Conservation (phyloP, 306 rosid genomes). For the Inga oerstediana region DNA sequence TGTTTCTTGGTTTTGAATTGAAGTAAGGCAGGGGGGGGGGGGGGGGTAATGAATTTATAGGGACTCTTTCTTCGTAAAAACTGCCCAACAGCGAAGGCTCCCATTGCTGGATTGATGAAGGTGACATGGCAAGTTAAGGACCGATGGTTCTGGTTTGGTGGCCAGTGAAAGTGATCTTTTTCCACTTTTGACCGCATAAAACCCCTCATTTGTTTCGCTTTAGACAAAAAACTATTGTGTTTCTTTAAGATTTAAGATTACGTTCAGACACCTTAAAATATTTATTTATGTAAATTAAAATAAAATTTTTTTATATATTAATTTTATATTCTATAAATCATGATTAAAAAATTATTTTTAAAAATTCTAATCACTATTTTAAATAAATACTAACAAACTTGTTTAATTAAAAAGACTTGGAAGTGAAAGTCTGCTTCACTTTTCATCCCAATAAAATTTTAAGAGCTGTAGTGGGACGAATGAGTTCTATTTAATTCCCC, state of each 20-base stretch:
- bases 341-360: too few species aligned
- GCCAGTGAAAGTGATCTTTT: not conserved
- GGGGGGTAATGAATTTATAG: slow-evolving; percentile 36
- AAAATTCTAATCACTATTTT: too few species aligned
- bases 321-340: too few species aligned
- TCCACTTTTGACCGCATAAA: not conserved
- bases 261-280: too few species aligned
- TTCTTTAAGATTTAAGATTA: not conserved
- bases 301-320: too few species aligned
- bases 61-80: not conserved
- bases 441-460: too few species aligned
- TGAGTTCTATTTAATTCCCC: too few species aligned
- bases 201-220: not conserved
- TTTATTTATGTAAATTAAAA: too few species aligned
- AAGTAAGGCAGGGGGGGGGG: not conserved
- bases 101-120: not conserved
- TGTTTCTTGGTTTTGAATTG: slow-evolving; percentile 6
- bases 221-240: not conserved
- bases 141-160: slow-evolving; percentile 2
- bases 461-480: too few species aligned
- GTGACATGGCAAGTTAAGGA: not conserved
- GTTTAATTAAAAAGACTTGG: not conserved
- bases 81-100: slow-evolving; percentile 15
- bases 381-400: too few species aligned
- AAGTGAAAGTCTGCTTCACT: not conserved